Percentiles rank a stretch among this genome's conserved stretches.
phyloP scores from a whole-genome alignment of 2,329 filamentous ascomycete species.

The Neonectria magnoliae region DNA sequence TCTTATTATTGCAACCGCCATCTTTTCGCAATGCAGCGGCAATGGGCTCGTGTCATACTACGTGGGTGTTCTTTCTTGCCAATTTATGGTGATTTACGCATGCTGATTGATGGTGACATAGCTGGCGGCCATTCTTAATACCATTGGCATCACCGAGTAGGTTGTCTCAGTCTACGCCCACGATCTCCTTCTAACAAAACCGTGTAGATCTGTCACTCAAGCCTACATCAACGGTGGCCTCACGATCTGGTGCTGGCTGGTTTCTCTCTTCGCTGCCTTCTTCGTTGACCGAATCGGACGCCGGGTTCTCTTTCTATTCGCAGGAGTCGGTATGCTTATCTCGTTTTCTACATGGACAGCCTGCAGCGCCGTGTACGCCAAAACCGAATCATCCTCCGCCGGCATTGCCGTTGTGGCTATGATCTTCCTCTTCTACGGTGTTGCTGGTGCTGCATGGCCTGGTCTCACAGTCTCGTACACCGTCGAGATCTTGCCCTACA shows the following conservation, averaged over 20 bases:
- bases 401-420: slow-evolving; percentile 39
- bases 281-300: slow-evolving; percentile 39
- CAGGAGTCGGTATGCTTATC: slow-evolving; percentile 37
- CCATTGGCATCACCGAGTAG: slow-evolving; percentile 39
- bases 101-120: neutral
- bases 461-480: slow-evolving; percentile 40
- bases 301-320: slow-evolving; percentile 36
- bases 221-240: slow-evolving; percentile 40
- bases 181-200: neutral
- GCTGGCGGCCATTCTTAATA: slow-evolving; percentile 35
- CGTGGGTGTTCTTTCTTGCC: slow-evolving; percentile 5
- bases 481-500: slow-evolving; percentile 37
- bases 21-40: slow-evolving; percentile 38
- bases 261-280: slow-evolving; percentile 37
- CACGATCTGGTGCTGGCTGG: slow-evolving; percentile 39
- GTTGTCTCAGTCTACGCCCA: fast-evolving
- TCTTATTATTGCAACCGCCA: slow-evolving; percentile 35
- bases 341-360: slow-evolving; percentile 39
- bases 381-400: slow-evolving; percentile 28
- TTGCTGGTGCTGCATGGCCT: slow-evolving; percentile 37
- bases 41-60: slow-evolving; percentile 40
- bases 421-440: slow-evolving; percentile 41
- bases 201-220: slow-evolving; percentile 27
- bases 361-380: slow-evolving; percentile 37
- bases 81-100: neutral